phyloP scores from a whole-genome alignment of 2,329 filamentous ascomycete genomes.

The Coniochaeta prunicola region DNA sequence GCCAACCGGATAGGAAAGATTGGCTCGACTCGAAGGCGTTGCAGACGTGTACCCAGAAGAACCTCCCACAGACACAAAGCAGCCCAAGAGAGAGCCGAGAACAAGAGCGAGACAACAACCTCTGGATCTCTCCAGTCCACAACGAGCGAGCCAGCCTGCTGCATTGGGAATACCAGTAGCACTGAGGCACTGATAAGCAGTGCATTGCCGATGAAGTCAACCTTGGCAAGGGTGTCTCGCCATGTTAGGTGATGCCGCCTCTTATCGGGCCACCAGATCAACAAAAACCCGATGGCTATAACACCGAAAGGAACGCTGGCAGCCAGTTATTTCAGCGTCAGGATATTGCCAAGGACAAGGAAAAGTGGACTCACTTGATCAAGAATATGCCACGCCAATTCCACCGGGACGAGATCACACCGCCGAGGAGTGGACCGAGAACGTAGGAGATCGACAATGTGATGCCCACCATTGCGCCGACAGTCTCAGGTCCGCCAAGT shows the following conservation, averaged over 20 bases:
- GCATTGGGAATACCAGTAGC: constrained; percentile 47
- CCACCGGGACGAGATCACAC: constrained; percentile 43
- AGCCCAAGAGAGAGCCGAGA: constrained; percentile 40
- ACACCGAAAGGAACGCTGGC: constrained; percentile 41
- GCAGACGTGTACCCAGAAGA: constrained; percentile 27
- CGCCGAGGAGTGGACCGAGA: constrained; percentile 51
- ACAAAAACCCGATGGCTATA: constrained; percentile 36
- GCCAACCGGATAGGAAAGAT: constrained; percentile 47
- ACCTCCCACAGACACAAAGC: constrained; percentile 45
- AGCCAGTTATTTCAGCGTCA: background rate
- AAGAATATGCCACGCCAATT: constrained; percentile 56
- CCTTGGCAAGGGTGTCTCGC: constrained; percentile 33
- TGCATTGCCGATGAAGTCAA: constrained; percentile 45
- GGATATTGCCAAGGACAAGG: background rate
- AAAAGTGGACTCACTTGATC: constrained; percentile 48
- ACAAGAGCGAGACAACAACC: constrained; percentile 40
- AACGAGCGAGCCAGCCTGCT: constrained; percentile 46
- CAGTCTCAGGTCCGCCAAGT: constrained; percentile 42
- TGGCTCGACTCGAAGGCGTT: constrained; percentile 36
- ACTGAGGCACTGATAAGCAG: constrained; percentile 44
- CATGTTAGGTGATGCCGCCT: constrained; percentile 21
- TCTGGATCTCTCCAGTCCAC: constrained; percentile 43
- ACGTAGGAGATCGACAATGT: constrained; percentile 52
- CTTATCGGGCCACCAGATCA: constrained; percentile 23
- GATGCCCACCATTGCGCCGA: constrained; percentile 47